Evolutionary conservation across 768 basidiomycete genomes (phyloP).

Genomic region (Tylopilus sp.): DNA sequence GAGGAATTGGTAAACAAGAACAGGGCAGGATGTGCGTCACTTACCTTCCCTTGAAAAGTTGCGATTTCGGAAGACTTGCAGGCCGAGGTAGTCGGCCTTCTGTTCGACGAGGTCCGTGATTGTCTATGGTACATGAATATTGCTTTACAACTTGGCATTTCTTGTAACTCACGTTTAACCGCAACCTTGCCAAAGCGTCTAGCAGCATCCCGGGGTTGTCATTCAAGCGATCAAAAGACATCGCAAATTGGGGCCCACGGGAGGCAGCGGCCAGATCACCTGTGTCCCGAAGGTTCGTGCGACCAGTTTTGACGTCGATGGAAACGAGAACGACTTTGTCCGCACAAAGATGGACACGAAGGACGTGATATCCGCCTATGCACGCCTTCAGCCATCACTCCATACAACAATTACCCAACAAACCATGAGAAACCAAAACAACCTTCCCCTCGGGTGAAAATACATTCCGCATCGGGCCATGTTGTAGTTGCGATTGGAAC

Average conservation of each 20-base stretch:
- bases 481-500: conserved; percentile 54
- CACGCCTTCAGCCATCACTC: conserved; percentile 2
- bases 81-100: conserved; percentile 82
- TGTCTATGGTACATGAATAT: conserved; percentile 50
- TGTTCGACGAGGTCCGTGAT: conserved; percentile 80
- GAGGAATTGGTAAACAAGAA: background rate
- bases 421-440: conserved; percentile 54
- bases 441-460: conserved; percentile 65
- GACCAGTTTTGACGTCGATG: conserved; percentile 78
- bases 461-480: conserved; percentile 46
- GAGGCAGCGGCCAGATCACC: conserved; percentile 77
- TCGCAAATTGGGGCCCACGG: conserved; percentile 61
- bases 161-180: conserved; percentile 52
- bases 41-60: conserved; percentile 66
- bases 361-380: conserved; percentile 51
- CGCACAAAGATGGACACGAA: conserved; percentile 69
- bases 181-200: conserved; percentile 54
- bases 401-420: conserved; percentile 1
- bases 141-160: background rate
- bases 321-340: conserved; percentile 75
- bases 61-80: conserved; percentile 65
- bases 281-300: conserved; percentile 73
- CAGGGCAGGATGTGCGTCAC: conserved; percentile 4
- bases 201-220: conserved; percentile 60
- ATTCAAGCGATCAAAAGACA: conserved; percentile 61